These are phyloP conservation scores for Juncus inflexus DNA, from an alignment of 176 grass and related monocot species.

Conservation along the genomic window DNA sequence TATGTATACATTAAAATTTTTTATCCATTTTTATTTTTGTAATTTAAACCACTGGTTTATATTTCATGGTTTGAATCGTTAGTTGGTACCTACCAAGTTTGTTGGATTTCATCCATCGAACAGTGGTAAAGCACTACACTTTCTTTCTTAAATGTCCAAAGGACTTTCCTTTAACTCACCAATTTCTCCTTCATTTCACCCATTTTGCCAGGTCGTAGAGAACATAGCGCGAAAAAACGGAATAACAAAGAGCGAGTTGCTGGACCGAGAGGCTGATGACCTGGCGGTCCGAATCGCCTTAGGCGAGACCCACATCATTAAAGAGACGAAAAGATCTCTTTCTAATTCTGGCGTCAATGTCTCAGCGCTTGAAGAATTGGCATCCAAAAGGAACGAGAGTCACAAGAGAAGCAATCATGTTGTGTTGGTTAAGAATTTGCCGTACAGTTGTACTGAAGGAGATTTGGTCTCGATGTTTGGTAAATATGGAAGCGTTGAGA, in stretches of 20 bases:
- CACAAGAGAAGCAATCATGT: conserved; percentile 90
- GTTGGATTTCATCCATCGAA: neutral
- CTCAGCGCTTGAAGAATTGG: conserved; percentile 68
- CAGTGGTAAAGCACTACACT: neutral
- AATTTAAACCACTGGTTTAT: neutral
- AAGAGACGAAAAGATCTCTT: conserved; percentile 84
- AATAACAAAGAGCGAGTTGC: conserved; percentile 75
- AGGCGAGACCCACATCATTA: conserved; percentile 75
- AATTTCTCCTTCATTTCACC: neutral
- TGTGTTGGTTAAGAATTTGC: conserved; percentile 91
- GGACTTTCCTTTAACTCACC: conserved; percentile 3
- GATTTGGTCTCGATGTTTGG: conserved; percentile 71
- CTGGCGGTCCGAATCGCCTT: conserved; percentile 81
- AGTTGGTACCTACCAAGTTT: neutral
- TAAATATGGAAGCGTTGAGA: conserved; percentile 78
- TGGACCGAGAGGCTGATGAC: conserved; percentile 84
- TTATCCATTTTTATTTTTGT: neutral
- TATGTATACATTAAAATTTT: conserved; percentile 39
- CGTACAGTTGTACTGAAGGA: conserved; percentile 68
- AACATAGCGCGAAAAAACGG: conserved; percentile 92
- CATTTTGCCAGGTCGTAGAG: conserved; percentile 63
- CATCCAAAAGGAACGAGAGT: conserved; percentile 66
- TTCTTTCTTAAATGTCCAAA: conserved; percentile 3
- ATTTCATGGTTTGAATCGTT: conserved; percentile 1
- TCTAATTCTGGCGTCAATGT: conserved; percentile 77